Conservation (phyloP, 805 yeast species). For the Saturnispora mendoncae region DNA sequence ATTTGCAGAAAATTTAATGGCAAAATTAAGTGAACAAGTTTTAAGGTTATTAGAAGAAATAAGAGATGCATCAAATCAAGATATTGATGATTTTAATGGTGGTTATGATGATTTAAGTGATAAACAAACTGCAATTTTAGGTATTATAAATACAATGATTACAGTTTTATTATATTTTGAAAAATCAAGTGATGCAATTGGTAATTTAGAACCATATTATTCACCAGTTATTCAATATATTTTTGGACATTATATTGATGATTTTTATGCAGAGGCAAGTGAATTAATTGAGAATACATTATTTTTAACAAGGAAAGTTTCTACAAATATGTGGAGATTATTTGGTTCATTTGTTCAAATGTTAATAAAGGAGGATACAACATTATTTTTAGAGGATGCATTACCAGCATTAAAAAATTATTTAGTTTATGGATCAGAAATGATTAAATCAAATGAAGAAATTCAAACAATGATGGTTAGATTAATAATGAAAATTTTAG, state of each 20-base stretch:
- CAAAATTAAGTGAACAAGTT: slow-evolving; percentile 66
- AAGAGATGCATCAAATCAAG: slow-evolving; percentile 45
- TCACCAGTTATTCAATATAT: slow-evolving; percentile 67
- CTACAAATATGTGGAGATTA: slow-evolving; percentile 68
- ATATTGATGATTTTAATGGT: slow-evolving; percentile 43
- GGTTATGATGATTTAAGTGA: slow-evolving; percentile 38
- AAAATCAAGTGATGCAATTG: slow-evolving; percentile 61
- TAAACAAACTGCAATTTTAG: slow-evolving; percentile 79
- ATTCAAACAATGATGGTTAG: slow-evolving; percentile 42
- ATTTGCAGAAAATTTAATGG: slow-evolving; percentile 61
- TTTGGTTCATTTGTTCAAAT: slow-evolving; percentile 41
- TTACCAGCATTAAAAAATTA: slow-evolving; percentile 67
- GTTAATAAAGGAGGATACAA: slow-evolving; percentile 37
- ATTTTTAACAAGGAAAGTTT: slow-evolving; percentile 49
- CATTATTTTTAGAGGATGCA: slow-evolving; percentile 67
- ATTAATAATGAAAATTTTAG: slow-evolving; percentile 37
- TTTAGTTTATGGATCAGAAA: slow-evolving; percentile 46
- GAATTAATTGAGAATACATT: slow-evolving; percentile 74
- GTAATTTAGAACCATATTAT: slow-evolving; percentile 61
- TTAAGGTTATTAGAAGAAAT: slow-evolving; percentile 62
- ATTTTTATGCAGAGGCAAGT: slow-evolving; percentile 73
- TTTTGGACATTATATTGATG: slow-evolving; percentile 57
- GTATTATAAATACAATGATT: slow-evolving; percentile 77
- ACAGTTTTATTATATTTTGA: slow-evolving; percentile 85
- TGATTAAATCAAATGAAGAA: slow-evolving; percentile 38